Base-by-base conservation (phyloP, 83 land plant genomes). In the Larix sibirica region DNA sequence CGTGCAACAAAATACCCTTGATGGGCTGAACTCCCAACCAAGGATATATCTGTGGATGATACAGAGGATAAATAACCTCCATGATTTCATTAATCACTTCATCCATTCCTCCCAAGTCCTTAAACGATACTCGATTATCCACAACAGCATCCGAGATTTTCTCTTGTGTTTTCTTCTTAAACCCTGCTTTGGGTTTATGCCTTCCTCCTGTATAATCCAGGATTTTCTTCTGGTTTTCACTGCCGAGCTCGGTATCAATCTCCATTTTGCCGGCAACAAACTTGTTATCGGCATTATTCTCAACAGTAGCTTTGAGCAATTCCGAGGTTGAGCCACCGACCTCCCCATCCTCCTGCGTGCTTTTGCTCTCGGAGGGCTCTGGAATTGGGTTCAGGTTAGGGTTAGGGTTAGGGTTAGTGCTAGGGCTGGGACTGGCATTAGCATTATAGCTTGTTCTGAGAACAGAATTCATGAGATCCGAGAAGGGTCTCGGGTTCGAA, bases 91-190 rank as follows among this genome's bases (percentile, higher is more conserved):
- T 92, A 68, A 97, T 13, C 3, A 91, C 87, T 7, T 67, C 82
- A 17, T 82, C 84, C 86, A 97, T 89, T 74, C 99, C 99, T 4
- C 99, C 99, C 60, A 97, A 81, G 80, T 97, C 99, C 69, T 82
- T 84, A 83, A 93, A 95, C 82, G 56, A 80, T 6, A 87, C 89
- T 44, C 90, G 87, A 21, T 80, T 62, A 50, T 31, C 36, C 50
- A 18, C 33, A 56, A 60, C 36, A 7, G 2, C 67, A 17, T n/a
- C 70, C 38, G 28, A 65, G 2, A 65, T 38, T 71, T 5, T 21
- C 62, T 42, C 56, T 38, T 47, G n/a, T 1, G 16, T 42, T 56
- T 68, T 33, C 14, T 40, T 56, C 40, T 59, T 62, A 31, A 17
- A 20, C 79, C 36, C 84, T 33, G 12, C 44, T 62, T 40, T 18